Conservation (phyloP, 2,329 filamentous ascomycete species). For the Arthrobotrys entomopaga region DNA sequence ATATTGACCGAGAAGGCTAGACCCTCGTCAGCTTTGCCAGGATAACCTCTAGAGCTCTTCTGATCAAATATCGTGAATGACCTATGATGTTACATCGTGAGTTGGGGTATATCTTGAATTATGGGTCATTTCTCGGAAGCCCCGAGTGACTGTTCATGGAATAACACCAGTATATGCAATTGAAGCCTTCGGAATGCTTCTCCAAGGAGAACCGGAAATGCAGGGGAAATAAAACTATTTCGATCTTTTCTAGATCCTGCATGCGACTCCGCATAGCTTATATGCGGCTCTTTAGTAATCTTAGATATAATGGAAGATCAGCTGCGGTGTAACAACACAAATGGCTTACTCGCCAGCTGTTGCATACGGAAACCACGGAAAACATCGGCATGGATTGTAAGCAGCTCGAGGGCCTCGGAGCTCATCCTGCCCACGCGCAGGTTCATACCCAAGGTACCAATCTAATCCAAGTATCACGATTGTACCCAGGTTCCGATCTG, state of each 20-base stretch:
- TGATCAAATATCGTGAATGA: no score
- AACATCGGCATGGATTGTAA: not conserved
- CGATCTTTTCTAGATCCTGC: not conserved
- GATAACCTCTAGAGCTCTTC: no score
- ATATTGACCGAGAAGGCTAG: no score
- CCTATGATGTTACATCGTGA: no score
- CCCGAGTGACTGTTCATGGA: no score
- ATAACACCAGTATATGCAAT: no score
- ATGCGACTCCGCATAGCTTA: not conserved
- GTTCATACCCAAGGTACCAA: no score
- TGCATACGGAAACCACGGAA: slow-evolving; percentile 2
- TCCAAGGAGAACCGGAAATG: slow-evolving; percentile 39
- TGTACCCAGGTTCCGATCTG: slow-evolving; percentile 13
- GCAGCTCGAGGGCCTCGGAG: no score
- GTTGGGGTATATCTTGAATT: no score
- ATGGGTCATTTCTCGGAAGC: no score
- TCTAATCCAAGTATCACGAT: not conserved
- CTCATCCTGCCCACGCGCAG: no score
- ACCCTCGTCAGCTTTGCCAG: no score
- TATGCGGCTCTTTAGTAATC: slow-evolving; percentile 23
- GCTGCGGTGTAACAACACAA: slow-evolving; percentile 28
- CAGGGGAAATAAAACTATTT: not conserved
- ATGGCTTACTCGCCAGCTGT: slow-evolving; percentile 20
- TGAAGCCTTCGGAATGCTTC: not conserved
- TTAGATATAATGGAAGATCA: slow-evolving; percentile 1